phyloP scores from a whole-genome alignment of 2,329 filamentous ascomycete species.

The Exophiala bonariae region DNA sequence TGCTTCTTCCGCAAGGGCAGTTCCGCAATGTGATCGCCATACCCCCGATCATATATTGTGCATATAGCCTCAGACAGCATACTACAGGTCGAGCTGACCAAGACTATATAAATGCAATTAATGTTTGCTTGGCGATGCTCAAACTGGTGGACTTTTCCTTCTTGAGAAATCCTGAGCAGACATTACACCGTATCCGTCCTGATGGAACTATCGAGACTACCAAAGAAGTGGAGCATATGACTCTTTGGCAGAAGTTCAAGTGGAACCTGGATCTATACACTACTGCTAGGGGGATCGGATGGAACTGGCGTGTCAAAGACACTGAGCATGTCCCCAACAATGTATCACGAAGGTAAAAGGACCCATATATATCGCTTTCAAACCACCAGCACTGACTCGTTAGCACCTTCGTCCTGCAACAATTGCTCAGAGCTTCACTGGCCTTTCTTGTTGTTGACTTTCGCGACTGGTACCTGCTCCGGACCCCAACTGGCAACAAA shows the following conservation, averaged over 20 bases:
- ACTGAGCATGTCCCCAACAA: constrained; percentile 12
- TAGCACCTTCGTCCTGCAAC: constrained; percentile 15
- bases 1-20: constrained; percentile 14
- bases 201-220: constrained; percentile 13
- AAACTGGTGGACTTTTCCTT: constrained; percentile 15
- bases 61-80: constrained; percentile 14
- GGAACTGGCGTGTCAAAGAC: constrained; percentile 54
- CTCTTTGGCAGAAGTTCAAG: constrained; percentile 38
- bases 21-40: constrained; percentile 12
- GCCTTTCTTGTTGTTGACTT: constrained; percentile 16
- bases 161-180: constrained; percentile 11
- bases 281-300: constrained; percentile 60
- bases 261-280: constrained; percentile 58
- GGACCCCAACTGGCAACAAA: constrained; percentile 3
- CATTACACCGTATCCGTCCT: constrained; percentile 10
- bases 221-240: constrained; percentile 15
- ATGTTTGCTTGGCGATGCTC: constrained; percentile 12
- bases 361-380: too few species aligned
- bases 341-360: constrained; percentile 9
- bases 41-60: constrained; percentile 10
- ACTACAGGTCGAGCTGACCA: constrained; percentile 10
- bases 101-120: constrained; percentile 19
- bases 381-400: background rate
- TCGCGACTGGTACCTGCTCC: constrained; percentile 12
- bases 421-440: constrained; percentile 10